Evolutionary conservation across 1,139 yeast species (phyloP), one percentile per base, ranked within the genome.

Genomic region (Yamadazyma kanchanaburiensis): DNA sequence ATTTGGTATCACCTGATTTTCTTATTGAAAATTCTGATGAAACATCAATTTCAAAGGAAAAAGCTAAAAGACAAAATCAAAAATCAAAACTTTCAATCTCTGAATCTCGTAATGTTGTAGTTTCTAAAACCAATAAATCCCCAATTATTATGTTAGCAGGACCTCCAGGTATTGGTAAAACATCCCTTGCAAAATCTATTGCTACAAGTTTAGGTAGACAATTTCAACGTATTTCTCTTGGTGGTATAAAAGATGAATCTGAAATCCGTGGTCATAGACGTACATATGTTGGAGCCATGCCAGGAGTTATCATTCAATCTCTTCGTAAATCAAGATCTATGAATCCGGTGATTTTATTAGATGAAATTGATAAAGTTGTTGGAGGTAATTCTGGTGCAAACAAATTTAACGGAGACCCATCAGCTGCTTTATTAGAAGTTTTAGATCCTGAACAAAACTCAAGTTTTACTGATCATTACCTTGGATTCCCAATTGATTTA

Each of bases 131-230:
- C 30, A 67, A 67, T 42, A 76, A 74, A 47, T 72, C 91, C 6
- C 91, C 95, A 16, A 86, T 87, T 28, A 65, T 89, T 26, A 70
- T 87, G 57, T 65, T 89, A 36, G 88, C 88, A 3, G 96, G 96
- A 0, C 96, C 96, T 7, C 96, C 96, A 0, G 96, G 96, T 27
- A 95, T 88, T 6, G 96, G 96, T 23, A 88, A 88, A 53, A 88
- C 96, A 0, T 85, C 95, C 3, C 66, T 88, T 37, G 96, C 95
- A 3, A 80, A 80, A 50, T 83, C 95, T 0, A 78, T 88, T 31
- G 96, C 96, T 2, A 66, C 71, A n/a, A 76, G 94, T 2, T 60
- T 88, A 39, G 84, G 84, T 4, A 69, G 96, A 33, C 76, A 79
- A 43, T 85, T 87, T 52, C 94, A 87, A 56, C 67, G 96, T 35